Base-by-base conservation (phyloP, 768 basidiomycete genomes). In the Lactarius sp. region DNA sequence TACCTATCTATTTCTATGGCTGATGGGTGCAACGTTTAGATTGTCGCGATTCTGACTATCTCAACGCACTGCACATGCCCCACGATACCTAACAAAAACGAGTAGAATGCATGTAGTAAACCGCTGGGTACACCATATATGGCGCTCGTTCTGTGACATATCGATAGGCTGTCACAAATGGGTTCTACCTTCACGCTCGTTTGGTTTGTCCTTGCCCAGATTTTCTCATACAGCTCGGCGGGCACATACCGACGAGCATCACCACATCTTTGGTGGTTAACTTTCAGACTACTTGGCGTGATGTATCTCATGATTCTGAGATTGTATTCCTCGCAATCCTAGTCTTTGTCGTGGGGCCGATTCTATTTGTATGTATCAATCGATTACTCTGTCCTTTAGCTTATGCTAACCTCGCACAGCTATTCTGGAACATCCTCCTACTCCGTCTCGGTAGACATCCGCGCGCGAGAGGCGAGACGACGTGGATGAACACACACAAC, bases 191-290 rank as follows among this genome's bases (percentile, higher is more conserved):
- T 90, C 61, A 88, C 87, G n/a, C 71, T 93, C 9, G 84, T 81
- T 60, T 94, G 92, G 89, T 93, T 93, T 69, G 72, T 93, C 33
- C 86, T 85, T 18, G 88, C 90, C 12, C 88, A 94, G 70, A 85
- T 92, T 36, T 76, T 93, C 59, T 81, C 85, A 64, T 93, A 92
- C 70, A 88, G 88, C 16, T 88, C 90, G 8, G 76, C 90, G 34
- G 78, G 85, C 66, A 82, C 85, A 16, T 94, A 91, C 62, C 86
- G 92, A 20, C 74, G 78, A 61, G 77, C 87, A 0, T 82, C 91
- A 13, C 92, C 92, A 8, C 87, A 92, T 67, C 75, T 93, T 39
- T 94, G 91, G 91, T 94, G 90, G 89, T 82, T 92, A 52, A 84
- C 83, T 27, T 92, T 94, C 71, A 86, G 83, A 42, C 86, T 93